phyloP scores from a whole-genome alignment of 352 stramenopile species.

The Phytopythium delawarense region DNA sequence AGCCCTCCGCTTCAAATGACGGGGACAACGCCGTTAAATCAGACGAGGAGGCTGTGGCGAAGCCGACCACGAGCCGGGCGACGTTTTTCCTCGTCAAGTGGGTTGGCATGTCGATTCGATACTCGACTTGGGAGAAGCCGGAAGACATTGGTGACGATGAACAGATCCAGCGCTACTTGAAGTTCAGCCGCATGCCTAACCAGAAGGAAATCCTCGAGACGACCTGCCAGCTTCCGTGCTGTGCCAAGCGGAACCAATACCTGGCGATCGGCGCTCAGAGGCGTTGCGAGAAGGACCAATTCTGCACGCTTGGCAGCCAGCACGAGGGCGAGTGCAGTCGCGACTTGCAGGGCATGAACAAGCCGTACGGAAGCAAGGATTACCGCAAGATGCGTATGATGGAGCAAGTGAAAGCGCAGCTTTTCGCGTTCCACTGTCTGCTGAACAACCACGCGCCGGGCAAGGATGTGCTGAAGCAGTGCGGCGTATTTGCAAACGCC shows the following conservation, averaged over 20 bases:
- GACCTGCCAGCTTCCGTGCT: slow-evolving; percentile 84
- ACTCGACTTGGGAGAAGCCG: slow-evolving; percentile 84
- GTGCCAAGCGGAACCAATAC: slow-evolving; percentile 71
- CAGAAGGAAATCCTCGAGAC: slow-evolving; percentile 79
- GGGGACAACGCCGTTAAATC: slow-evolving; percentile 8
- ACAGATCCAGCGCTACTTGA: slow-evolving; percentile 88
- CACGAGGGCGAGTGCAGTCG: slow-evolving; percentile 79
- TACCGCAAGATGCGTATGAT: slow-evolving; percentile 75
- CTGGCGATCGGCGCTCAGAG: slow-evolving; percentile 32
- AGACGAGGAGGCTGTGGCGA: not conserved
- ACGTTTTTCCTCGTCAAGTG: slow-evolving; percentile 90
- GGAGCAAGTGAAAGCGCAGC: slow-evolving; percentile 83
- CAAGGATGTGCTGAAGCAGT: slow-evolving; percentile 85
- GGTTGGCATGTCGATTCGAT: slow-evolving; percentile 79
- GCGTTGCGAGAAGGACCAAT: slow-evolving; percentile 75
- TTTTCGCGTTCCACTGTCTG: slow-evolving; percentile 87
- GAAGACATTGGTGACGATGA: slow-evolving; percentile 89
- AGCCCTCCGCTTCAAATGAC: slow-evolving; percentile 19
- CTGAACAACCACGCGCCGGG: slow-evolving; percentile 86
- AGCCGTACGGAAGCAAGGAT: slow-evolving; percentile 57
- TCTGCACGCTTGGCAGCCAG: slow-evolving; percentile 72
- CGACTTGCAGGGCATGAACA: slow-evolving; percentile 64
- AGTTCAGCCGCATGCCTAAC: slow-evolving; percentile 79
- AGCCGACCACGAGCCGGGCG: slow-evolving; percentile 28
- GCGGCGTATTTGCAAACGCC: slow-evolving; percentile 74